Percentiles rank a stretch among this genome's conserved stretches.
Evolutionary conservation across 2,329 filamentous ascomycete genomes (phyloP).

Genomic region (Curvularia sp.): DNA sequence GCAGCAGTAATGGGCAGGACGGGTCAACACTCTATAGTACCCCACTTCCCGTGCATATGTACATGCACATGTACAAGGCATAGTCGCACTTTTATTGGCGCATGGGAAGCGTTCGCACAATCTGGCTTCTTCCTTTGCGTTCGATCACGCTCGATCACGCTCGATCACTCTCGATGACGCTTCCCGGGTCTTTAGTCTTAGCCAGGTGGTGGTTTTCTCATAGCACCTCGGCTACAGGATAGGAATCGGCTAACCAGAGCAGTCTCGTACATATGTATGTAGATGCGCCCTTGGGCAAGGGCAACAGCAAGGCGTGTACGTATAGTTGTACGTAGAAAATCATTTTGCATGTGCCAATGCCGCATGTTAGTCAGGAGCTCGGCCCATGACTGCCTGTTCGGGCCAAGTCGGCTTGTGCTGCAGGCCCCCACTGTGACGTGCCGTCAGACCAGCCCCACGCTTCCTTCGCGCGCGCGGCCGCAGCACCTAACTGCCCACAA

Average conservation of each 20-base stretch:
- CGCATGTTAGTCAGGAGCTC: slow-evolving; percentile 9
- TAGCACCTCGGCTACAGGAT: neutral
- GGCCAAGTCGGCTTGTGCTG: slow-evolving; percentile 8
- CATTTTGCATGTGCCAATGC: neutral
- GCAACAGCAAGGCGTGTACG: neutral
- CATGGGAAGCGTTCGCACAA: neutral
- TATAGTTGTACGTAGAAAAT: neutral
- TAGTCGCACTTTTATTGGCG: slow-evolving; percentile 9
- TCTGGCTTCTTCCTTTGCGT: slow-evolving; percentile 8
- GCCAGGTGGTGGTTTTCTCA: neutral
- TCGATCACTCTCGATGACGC: slow-evolving; percentile 6
- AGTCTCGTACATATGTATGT: too few species aligned
- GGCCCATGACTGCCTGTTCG: slow-evolving; percentile 13
- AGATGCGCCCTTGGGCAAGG: neutral
- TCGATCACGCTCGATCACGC: slow-evolving; percentile 12
- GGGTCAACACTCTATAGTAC: slow-evolving; percentile 5
- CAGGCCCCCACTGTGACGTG: slow-evolving; percentile 21
- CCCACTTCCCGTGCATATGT: slow-evolving; percentile 2
- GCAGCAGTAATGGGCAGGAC: slow-evolving; percentile 12
- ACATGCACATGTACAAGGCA: neutral
- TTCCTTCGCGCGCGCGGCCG: slow-evolving; percentile 13
- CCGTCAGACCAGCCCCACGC: slow-evolving; percentile 12
- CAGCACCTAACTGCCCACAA: slow-evolving; percentile 13
- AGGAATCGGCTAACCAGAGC: neutral
- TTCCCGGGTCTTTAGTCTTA: neutral